Conservation (phyloP, 1,139 yeast species). For the Taphrina communis region DNA sequence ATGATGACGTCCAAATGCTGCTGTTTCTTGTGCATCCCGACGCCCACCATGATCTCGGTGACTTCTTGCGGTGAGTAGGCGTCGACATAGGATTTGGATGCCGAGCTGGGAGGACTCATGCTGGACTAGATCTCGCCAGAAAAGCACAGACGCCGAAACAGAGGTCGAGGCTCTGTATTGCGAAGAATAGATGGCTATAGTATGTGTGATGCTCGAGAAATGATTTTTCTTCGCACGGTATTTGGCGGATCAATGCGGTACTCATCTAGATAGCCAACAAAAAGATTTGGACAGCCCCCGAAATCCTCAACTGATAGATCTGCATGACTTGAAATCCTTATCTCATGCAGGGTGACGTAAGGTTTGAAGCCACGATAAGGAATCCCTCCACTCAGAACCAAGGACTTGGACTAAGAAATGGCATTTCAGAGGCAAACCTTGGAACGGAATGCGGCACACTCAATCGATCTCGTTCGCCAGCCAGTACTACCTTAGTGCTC, state of each 20-base stretch:
- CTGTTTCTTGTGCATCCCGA: slow-evolving; percentile 45
- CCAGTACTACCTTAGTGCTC: too few species aligned
- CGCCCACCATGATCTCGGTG: slow-evolving; percentile 42
- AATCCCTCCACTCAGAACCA: too few species aligned
- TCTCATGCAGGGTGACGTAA: slow-evolving; percentile 15
- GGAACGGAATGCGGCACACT: too few species aligned
- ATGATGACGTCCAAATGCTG: slow-evolving; percentile 44
- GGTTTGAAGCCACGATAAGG: slow-evolving; percentile 1
- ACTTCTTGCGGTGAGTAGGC: slow-evolving; percentile 44
- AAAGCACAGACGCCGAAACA: too few species aligned
- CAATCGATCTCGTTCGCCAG: too few species aligned
- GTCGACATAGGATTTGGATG: slow-evolving; percentile 4
- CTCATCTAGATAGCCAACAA: neutral
- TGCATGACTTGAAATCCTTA: slow-evolving; percentile 9
- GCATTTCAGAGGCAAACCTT: too few species aligned
- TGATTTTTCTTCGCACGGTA: too few species aligned
- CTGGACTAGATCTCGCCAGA: neutral
- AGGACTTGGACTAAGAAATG: too few species aligned
- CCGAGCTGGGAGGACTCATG: slow-evolving; percentile 12
- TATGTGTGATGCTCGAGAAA: too few species aligned
- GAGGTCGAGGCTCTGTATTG: too few species aligned
- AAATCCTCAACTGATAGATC: neutral
- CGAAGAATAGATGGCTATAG: too few species aligned
- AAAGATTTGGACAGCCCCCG: neutral
- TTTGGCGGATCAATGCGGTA: too few species aligned